Evolutionary conservation across 1,284 basidiomycete genomes (phyloP).

Genomic region (Trametes versicolor): DNA sequence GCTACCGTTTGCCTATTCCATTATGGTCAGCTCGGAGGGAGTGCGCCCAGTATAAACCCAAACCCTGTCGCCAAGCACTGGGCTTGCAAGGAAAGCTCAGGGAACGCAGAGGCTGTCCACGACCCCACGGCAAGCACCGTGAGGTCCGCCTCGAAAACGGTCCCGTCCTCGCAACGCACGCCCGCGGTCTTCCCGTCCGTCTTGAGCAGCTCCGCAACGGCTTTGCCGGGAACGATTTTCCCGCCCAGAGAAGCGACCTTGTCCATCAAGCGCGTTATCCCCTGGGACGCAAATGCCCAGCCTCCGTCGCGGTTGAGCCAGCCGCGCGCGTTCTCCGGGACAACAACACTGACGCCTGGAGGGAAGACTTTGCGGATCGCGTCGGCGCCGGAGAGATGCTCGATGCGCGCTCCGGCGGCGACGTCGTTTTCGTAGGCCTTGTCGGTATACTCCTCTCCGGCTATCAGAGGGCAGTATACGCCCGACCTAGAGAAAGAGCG

Average conservation of each 20-base stretch:
- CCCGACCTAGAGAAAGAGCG: conserved; percentile 58
- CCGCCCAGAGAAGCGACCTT: conserved; percentile 71
- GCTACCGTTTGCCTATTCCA: conserved; percentile 76
- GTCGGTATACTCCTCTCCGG: conserved; percentile 53
- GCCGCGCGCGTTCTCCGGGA: conserved; percentile 52
- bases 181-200: conserved; percentile 60
- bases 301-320: conserved; percentile 86
- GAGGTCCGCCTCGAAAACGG: conserved; percentile 59
- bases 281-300: conserved; percentile 86
- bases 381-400: conserved; percentile 49
- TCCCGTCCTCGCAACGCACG: conserved; percentile 72
- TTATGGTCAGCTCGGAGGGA: background rate
- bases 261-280: conserved; percentile 64
- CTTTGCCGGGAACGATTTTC: conserved; percentile 64
- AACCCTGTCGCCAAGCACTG: conserved; percentile 77
- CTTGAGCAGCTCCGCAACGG: conserved; percentile 60
- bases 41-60: background rate
- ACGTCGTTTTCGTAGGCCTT: conserved; percentile 68
- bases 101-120: conserved; percentile 87
- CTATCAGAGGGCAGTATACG: conserved; percentile 61
- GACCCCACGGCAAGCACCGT: conserved; percentile 80
- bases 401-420: conserved; percentile 58
- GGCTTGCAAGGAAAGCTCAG: conserved; percentile 59
- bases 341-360: conserved; percentile 42
- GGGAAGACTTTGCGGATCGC: conserved; percentile 59